Conservation (phyloP, 371 early-diverging fungal species). For the Quaeritorhiza haematococci region DNA sequence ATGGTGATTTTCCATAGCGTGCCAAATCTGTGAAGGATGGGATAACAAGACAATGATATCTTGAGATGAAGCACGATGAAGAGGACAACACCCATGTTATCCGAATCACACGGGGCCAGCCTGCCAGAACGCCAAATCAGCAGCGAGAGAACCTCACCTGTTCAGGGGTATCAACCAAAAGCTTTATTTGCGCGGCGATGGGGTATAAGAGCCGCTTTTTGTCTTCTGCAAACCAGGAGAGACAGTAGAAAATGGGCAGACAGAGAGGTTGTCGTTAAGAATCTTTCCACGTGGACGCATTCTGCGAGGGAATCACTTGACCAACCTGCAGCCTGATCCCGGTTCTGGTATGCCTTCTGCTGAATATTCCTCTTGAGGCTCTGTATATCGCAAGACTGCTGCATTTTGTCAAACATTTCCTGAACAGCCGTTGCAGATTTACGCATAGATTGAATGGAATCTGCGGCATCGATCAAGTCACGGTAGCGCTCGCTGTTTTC, state of each 20-base stretch:
- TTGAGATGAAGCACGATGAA: background rate
- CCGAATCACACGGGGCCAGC: background rate
- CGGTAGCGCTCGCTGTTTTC: constrained; percentile 73
- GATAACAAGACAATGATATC: no score
- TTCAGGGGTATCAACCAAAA: constrained; percentile 81
- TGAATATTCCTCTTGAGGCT: constrained; percentile 40
- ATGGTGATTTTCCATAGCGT: constrained; percentile 62
- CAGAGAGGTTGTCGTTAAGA: no score
- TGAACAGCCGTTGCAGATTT: constrained; percentile 52
- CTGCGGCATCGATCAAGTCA: constrained; percentile 79
- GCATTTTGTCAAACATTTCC: constrained; percentile 55
- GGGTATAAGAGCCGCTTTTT: constrained; percentile 56
- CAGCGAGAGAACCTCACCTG: constrained; percentile 47
- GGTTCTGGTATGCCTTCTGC: constrained; percentile 27
- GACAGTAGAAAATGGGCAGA: no score
- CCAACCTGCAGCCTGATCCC: constrained; percentile 36
- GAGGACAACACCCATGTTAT: background rate
- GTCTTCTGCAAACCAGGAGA: no score
- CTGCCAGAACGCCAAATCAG: background rate
- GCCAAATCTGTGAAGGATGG: constrained; percentile 66
- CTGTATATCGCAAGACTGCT: constrained; percentile 52
- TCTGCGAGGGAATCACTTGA: background rate
- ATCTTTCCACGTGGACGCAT: no score
- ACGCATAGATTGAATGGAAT: constrained; percentile 72
- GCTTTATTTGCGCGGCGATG: constrained; percentile 72